Conservation (phyloP, 2,329 filamentous ascomycete genomes). For the Aureobasidium sp. region DNA sequence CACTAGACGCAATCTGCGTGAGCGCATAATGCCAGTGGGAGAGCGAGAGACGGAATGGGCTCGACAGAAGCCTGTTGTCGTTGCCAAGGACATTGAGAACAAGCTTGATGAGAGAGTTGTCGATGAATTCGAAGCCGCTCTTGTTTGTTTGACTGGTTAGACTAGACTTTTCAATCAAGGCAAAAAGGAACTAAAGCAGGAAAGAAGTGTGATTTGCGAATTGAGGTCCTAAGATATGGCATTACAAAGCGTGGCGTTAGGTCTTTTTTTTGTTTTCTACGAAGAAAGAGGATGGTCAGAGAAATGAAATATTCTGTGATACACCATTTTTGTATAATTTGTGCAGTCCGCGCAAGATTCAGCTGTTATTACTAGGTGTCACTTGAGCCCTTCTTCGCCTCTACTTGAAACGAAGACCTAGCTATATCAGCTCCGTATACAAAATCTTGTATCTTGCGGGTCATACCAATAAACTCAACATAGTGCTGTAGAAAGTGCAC, state of each 20-base stretch:
- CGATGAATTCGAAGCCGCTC: constrained; percentile 51
- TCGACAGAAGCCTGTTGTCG: constrained; percentile 33
- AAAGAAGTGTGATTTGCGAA: neutral
- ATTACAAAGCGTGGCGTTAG: constrained; percentile 5
- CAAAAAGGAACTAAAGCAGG: neutral
- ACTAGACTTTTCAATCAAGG: neutral
- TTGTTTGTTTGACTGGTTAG: constrained; percentile 13
- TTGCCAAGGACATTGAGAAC: constrained; percentile 45
- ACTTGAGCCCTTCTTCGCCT: too few relatives aligned
- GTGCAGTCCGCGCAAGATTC: too few relatives aligned
- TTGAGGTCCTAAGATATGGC: neutral
- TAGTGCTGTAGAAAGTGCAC: too few relatives aligned
- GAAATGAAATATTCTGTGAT: neutral
- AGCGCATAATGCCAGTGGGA: constrained; percentile 65
- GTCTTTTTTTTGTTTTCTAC: neutral
- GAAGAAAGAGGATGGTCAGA: neutral
- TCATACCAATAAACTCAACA: too few relatives aligned
- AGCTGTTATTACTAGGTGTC: too few relatives aligned
- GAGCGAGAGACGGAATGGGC: constrained; percentile 62
- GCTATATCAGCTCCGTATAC: too few relatives aligned
- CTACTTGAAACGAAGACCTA: too few relatives aligned
- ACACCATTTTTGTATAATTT: neutral
- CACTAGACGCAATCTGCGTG: constrained; percentile 56
- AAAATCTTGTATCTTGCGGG: too few relatives aligned
- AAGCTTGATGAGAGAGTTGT: constrained; percentile 70